Conservation (phyloP, 495 filamentous ascomycete species). For the Penicillium simplicissimum region DNA sequence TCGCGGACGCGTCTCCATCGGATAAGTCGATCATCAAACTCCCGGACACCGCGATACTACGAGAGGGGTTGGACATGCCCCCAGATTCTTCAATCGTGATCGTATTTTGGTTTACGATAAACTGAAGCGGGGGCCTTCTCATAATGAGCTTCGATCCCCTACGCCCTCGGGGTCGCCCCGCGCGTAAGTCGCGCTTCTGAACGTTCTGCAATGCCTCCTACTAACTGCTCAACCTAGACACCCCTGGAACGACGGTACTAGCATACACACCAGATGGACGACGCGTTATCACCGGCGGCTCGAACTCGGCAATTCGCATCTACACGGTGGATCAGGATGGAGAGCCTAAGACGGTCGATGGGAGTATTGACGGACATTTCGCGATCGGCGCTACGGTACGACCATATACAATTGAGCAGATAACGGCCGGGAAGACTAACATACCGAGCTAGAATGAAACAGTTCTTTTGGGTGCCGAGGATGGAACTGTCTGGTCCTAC, state of each 20-base stretch:
- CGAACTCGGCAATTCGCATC: slow-evolving; percentile 85
- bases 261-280: slow-evolving; percentile 70
- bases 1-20: slow-evolving; percentile 32
- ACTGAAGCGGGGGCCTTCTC: neutral
- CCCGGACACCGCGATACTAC: slow-evolving; percentile 12
- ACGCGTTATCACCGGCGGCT: slow-evolving; percentile 78
- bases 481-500: slow-evolving; percentile 90
- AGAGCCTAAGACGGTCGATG: slow-evolving; percentile 87
- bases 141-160: slow-evolving; percentile 42
- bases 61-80: slow-evolving; percentile 9
- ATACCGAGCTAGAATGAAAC: slow-evolving; percentile 57
- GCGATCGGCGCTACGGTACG: slow-evolving; percentile 71
- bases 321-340: slow-evolving; percentile 89
- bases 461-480: slow-evolving; percentile 86
- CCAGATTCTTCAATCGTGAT: slow-evolving; percentile 11
- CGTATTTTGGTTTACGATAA: neutral
- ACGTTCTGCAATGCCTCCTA: neutral
- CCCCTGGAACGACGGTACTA: slow-evolving; percentile 64
- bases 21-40: slow-evolving; percentile 12
- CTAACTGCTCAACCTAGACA: slow-evolving; percentile 49
- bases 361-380: slow-evolving; percentile 77
- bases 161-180: slow-evolving; percentile 48
- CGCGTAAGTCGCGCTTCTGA: slow-evolving; percentile 36
- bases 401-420: neutral
- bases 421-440: neutral